Percentiles rank a stretch among this genome's conserved stretches.
These are phyloP conservation scores for Arthrobotrys iridis DNA, from an alignment of 2,329 filamentous ascomycete species.

Conservation along the genomic window DNA sequence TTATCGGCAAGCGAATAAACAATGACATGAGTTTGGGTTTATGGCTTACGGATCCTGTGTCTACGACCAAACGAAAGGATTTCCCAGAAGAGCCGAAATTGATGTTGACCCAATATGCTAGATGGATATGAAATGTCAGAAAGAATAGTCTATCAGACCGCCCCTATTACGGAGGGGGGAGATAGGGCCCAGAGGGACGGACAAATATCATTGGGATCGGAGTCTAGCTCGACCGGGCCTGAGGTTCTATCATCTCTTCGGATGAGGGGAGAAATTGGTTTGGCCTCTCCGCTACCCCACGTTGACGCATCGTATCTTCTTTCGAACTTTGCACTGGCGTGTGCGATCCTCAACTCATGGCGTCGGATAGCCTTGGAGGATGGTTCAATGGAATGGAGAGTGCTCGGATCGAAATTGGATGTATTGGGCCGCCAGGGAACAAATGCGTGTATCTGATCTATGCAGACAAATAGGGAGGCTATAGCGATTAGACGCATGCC, in stretches of 20 bases:
- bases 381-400: conserved; percentile 22
- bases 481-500: conserved; percentile 46
- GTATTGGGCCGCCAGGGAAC: conserved; percentile 38
- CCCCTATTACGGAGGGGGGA: neutral
- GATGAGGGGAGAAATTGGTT: neutral
- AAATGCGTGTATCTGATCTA: conserved; percentile 35
- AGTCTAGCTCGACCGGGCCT: conserved; percentile 18
- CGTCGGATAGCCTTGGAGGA: conserved; percentile 21
- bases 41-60: conserved; percentile 68
- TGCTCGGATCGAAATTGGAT: conserved; percentile 31
- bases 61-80: conserved; percentile 71
- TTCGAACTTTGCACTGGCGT: conserved; percentile 25
- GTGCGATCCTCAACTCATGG: conserved; percentile 36
- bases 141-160: neutral
- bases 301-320: neutral
- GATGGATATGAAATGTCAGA: conserved; percentile 7
- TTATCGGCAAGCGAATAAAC: too few relatives aligned
- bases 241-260: conserved; percentile 21
- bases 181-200: neutral
- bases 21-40: neutral
- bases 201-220: conserved; percentile 47
- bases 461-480: conserved; percentile 10
- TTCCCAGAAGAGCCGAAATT: conserved; percentile 68
- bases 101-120: conserved; percentile 61
- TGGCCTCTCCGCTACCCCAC: neutral